Percentiles rank a stretch among this genome's conserved stretches.
Conservation (phyloP, 805 yeast species). For the Metschnikowia continentalis region DNA sequence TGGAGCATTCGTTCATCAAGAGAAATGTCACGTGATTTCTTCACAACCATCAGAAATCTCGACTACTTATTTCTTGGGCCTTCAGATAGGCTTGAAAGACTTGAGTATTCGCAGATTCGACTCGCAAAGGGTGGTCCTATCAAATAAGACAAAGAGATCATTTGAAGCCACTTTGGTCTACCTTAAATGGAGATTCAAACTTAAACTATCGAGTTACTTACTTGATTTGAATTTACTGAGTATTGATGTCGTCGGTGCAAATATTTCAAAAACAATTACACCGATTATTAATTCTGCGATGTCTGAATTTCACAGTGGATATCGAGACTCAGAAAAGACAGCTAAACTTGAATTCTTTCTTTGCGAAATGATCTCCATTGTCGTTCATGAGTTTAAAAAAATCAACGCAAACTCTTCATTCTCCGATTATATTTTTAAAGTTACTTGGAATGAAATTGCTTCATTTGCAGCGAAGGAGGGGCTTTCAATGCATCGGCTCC, state of each 20-base stretch:
- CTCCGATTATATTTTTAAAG: slow-evolving; percentile 7
- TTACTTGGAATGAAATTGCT: slow-evolving; percentile 6
- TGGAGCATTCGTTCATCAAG: slow-evolving; percentile 35
- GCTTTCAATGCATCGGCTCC: background rate
- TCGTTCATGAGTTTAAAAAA: slow-evolving; percentile 12
- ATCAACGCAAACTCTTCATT: slow-evolving; percentile 10
- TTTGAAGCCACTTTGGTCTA: slow-evolving; percentile 18
- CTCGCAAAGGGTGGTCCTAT: slow-evolving; percentile 6
- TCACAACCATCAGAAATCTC: slow-evolving; percentile 5
- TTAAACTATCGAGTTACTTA: slow-evolving; percentile 18
- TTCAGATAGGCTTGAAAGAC: slow-evolving; percentile 21
- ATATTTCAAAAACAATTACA: background rate
- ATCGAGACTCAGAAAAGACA: background rate
- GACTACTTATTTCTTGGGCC: slow-evolving; percentile 27
- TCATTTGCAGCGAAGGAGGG: slow-evolving; percentile 1
- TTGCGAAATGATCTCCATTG: slow-evolving; percentile 11
- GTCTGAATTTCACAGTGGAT: background rate
- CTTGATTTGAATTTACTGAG: slow-evolving; percentile 16
- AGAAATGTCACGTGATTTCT: slow-evolving; percentile 23
- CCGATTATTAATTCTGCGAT: slow-evolving; percentile 8
- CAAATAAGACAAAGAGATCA: slow-evolving; percentile 15
- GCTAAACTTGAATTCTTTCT: slow-evolving; percentile 10
- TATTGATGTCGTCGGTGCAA: slow-evolving; percentile 3
- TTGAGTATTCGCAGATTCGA: slow-evolving; percentile 18
- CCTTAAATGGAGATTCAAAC: slow-evolving; percentile 21